phyloP scores from a whole-genome alignment of 352 stramenopile genomes.

The Pythium dissimile region DNA sequence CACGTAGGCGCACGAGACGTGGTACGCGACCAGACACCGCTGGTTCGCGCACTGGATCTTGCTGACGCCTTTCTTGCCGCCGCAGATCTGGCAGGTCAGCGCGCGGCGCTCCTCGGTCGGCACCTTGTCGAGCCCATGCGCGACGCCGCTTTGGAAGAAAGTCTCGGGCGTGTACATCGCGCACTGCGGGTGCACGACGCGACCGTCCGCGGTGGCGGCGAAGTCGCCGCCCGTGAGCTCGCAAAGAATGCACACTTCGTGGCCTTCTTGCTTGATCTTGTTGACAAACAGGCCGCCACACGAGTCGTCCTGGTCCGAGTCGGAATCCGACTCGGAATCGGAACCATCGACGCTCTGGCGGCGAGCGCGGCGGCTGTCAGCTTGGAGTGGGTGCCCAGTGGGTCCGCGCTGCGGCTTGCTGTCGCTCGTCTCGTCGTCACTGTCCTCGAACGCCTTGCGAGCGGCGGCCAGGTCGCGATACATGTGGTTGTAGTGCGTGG shows the following conservation, averaged over 20 bases:
- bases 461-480: slow-evolving; percentile 50
- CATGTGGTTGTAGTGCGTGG: slow-evolving; percentile 66
- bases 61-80: slow-evolving; percentile 58
- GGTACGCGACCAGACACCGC: slow-evolving; percentile 60
- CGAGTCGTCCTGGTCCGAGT: slow-evolving; percentile 49
- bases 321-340: slow-evolving; percentile 42
- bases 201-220: slow-evolving; percentile 53
- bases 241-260: slow-evolving; percentile 68
- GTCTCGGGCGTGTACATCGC: slow-evolving; percentile 85
- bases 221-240: slow-evolving; percentile 76
- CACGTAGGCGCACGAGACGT: slow-evolving; percentile 73
- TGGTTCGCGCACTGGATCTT: slow-evolving; percentile 77
- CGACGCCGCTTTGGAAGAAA: slow-evolving; percentile 69
- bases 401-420: slow-evolving; percentile 21
- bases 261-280: slow-evolving; percentile 66
- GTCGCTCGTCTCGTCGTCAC: slow-evolving; percentile 38
- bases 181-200: slow-evolving; percentile 72
- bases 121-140: slow-evolving; percentile 56
- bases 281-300: slow-evolving; percentile 78
- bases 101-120: slow-evolving; percentile 36
- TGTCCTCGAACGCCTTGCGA: slow-evolving; percentile 48
- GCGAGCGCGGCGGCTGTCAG: slow-evolving; percentile 2
- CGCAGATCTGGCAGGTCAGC: slow-evolving; percentile 62
- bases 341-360: slow-evolving; percentile 21
- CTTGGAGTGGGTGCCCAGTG: no score